Base-by-base conservation (phyloP, 2,329 filamentous ascomycete species). In the Trichoderma gracile region DNA sequence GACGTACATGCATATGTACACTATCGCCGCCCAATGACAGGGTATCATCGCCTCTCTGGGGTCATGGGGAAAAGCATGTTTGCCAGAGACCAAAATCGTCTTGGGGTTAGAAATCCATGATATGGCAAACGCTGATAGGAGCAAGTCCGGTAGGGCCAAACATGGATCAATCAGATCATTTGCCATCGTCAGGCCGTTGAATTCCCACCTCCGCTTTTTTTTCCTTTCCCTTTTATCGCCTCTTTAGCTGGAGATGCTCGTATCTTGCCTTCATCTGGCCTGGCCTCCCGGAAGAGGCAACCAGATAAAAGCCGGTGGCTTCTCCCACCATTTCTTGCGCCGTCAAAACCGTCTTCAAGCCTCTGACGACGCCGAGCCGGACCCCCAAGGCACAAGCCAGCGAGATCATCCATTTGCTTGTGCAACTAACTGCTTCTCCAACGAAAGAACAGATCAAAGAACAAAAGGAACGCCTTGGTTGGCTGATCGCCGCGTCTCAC, bases 251-350 rank as follows among this genome's bases (percentile, higher is more conserved):
- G n/a, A 10, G n/a, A 8, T 8, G 17, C 25, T 52, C 5, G 49
- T 33, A 9, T 50, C 10, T 38, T 38, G 53, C 27, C 15, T 46
- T 25, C 17, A 38, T 52, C 47, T 46, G n/a, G 23, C 42, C 17
- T 45, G 33, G 58, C 40, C 21, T 2, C 19, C 58, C 49, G 58
- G 58, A 62, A 19, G 58, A 54, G 58, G 58, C 53, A 62, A 62
- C 46, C 40, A 54, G 49, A 62, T 62, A 63, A 63, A 63, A 63
- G 52, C 21, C 60, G 42, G 52, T 63, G 42, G 60, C 52, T 30
- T 54, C 52, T 63, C 50, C 50, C 47, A 25, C 25, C 43, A 12
- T 14, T 42, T 30, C 30, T 10, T 61, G 40, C 49, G 58, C 47
- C 58, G 40, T 25, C 50, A 25, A 40, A 14, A 38, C 38, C 49